Conservation (phyloP, 2,329 filamentous ascomycete species). For the Diaporthe helianthi region DNA sequence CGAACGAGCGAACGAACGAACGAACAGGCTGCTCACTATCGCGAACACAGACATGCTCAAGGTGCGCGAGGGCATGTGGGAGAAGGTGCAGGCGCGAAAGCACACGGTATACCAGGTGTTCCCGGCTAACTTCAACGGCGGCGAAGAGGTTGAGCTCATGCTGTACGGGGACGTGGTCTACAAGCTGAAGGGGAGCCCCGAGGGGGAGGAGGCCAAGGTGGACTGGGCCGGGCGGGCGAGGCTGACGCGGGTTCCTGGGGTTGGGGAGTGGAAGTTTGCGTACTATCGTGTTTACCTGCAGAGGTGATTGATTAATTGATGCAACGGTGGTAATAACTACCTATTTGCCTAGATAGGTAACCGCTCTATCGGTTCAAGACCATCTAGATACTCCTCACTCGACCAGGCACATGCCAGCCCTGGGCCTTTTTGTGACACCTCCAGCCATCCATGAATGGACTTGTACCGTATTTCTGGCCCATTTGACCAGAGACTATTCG, state of each 20-base stretch:
- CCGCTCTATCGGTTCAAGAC: not conserved
- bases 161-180: conserved; percentile 42
- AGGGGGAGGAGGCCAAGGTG: conserved; percentile 32
- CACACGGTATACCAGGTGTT: conserved; percentile 53
- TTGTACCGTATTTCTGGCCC: too few relatives aligned
- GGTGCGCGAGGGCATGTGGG: conserved; percentile 54
- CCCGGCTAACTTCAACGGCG: conserved; percentile 45
- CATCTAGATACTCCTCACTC: not conserved
- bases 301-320: conserved; percentile 31
- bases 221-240: conserved; percentile 44
- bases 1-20: not conserved
- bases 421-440: not conserved
- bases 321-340: too few relatives aligned
- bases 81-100: conserved; percentile 47
- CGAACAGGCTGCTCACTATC: not conserved
- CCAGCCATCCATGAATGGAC: not conserved
- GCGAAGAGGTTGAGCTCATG: conserved; percentile 45
- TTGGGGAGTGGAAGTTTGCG: conserved; percentile 39
- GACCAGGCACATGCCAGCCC: not conserved
- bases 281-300: conserved; percentile 46
- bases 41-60: conserved; percentile 47
- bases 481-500: not conserved
- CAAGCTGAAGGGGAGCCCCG: conserved; percentile 33
- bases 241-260: conserved; percentile 36
- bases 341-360: too few relatives aligned